A percentile compares a stretch with the other conserved stretches of the same genome.
Conservation (phyloP, 179 eudicot species). For the Pouteria campechiana region DNA sequence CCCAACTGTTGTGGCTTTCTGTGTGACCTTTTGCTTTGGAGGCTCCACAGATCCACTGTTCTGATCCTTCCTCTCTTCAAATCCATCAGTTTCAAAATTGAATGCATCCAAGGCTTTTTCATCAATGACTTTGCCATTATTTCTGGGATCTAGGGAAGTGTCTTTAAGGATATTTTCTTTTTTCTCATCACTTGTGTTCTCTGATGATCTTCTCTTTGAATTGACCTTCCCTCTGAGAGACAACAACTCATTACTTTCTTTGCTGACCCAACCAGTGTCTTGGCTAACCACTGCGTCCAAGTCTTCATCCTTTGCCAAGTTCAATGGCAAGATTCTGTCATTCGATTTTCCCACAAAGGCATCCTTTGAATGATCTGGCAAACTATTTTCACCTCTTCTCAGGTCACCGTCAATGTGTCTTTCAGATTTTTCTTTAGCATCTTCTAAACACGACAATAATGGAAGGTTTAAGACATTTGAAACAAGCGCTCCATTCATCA, state of each 20-base stretch:
- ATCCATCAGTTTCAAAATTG: slow-evolving; percentile 13
- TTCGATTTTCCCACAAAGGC: slow-evolving; percentile 10
- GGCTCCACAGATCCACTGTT: slow-evolving; percentile 15
- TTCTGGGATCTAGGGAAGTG: slow-evolving; percentile 8
- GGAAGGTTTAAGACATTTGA: slow-evolving; percentile 71
- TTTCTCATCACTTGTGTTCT: slow-evolving; percentile 12
- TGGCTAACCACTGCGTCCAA: slow-evolving; percentile 13
- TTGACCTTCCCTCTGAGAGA: slow-evolving; percentile 34
- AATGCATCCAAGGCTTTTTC: slow-evolving; percentile 14
- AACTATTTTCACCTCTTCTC: slow-evolving; percentile 7
- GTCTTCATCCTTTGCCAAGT: slow-evolving; percentile 18
- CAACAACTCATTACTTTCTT: too few relatives aligned
- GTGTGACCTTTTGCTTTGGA: slow-evolving; percentile 15
- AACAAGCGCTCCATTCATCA: slow-evolving; percentile 53
- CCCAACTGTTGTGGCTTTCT: slow-evolving; percentile 18
- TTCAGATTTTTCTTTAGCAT: too few relatives aligned
- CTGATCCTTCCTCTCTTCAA: slow-evolving; percentile 19
- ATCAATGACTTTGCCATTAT: slow-evolving; percentile 12
- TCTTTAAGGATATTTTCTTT: slow-evolving; percentile 14
- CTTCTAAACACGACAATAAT: slow-evolving; percentile 43
- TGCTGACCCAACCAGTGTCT: slow-evolving; percentile 16
- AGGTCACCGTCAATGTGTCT: slow-evolving; percentile 11
- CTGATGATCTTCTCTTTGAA: slow-evolving; percentile 22
- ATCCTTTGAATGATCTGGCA: slow-evolving; percentile 2
- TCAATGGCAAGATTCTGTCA: slow-evolving; percentile 17